Percentiles rank a stretch among this genome's conserved stretches.
Evolutionary conservation across 73 alveolate genomes (phyloP).

Genomic region (Loxodes magnus): DNA sequence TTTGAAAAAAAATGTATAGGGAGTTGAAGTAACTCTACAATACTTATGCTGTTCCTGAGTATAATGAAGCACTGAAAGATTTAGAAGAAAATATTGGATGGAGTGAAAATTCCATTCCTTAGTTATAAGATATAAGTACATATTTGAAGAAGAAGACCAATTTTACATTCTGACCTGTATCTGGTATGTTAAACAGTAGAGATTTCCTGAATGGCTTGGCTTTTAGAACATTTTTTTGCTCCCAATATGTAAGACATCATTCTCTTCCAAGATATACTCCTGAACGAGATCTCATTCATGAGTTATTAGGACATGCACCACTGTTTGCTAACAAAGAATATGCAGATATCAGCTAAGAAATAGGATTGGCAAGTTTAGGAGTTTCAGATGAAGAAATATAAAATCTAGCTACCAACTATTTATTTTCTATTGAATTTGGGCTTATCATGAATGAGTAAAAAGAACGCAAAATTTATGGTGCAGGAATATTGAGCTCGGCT

Average conservation of each 20-base stretch:
- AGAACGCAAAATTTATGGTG: slow-evolving; percentile 62
- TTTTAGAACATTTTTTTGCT: neutral
- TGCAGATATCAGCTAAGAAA: slow-evolving; percentile 57
- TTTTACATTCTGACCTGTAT: neutral
- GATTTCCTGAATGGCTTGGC: slow-evolving; percentile 4
- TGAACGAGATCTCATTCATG: slow-evolving; percentile 31
- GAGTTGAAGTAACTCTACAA: neutral
- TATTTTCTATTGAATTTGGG: slow-evolving; percentile 56
- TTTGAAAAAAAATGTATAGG: neutral
- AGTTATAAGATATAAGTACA: neutral
- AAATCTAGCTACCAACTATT: slow-evolving; percentile 52
- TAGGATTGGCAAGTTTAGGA: slow-evolving; percentile 72
- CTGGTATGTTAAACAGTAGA: neutral
- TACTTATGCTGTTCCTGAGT: neutral
- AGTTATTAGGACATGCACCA: slow-evolving; percentile 80
- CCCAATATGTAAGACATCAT: neutral
- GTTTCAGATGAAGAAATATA: slow-evolving; percentile 55
- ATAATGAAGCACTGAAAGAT: neutral
- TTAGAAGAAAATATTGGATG: neutral
- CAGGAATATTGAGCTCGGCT: slow-evolving; percentile 56
- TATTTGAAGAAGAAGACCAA: neutral
- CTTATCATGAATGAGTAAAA: slow-evolving; percentile 19
- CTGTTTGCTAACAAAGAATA: slow-evolving; percentile 66
- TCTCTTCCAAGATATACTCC: neutral
- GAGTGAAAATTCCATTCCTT: neutral